Conservation (phyloP, 345 rosid species). For the Citropsis articulata region DNA sequence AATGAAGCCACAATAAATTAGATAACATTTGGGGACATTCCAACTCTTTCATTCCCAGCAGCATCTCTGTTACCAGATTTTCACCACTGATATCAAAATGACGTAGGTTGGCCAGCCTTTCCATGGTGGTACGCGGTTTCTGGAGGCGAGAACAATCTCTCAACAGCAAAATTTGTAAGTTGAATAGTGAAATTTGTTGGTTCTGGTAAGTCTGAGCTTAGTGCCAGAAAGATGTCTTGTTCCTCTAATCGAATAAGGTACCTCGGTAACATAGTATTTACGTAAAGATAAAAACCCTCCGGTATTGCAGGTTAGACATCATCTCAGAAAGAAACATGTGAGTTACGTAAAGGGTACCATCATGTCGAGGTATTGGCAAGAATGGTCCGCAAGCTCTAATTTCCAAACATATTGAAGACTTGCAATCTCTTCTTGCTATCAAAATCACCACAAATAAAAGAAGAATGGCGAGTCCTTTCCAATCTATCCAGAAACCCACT, state of each 20-base stretch:
- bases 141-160: not conserved
- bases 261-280: not conserved
- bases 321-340: not conserved
- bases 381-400: not conserved
- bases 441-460: not conserved
- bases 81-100: constrained; percentile 5
- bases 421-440: not conserved
- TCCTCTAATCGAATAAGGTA: not conserved
- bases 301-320: not conserved
- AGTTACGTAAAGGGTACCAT: too few relatives aligned
- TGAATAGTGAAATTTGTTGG: not conserved
- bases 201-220: not conserved
- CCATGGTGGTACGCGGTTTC: not conserved
- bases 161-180: not conserved
- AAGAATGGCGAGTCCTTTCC: not conserved
- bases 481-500: not conserved
- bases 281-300: not conserved
- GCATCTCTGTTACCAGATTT: not conserved
- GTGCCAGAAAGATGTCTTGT: not conserved
- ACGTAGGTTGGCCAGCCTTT: not conserved
- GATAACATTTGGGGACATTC: not conserved
- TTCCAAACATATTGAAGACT: not conserved
- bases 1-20: not conserved
- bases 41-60: not conserved
- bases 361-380: not conserved